phyloP scores from a whole-genome alignment of 2,329 filamentous ascomycete genomes.

The Cyphellophora europaea region DNA sequence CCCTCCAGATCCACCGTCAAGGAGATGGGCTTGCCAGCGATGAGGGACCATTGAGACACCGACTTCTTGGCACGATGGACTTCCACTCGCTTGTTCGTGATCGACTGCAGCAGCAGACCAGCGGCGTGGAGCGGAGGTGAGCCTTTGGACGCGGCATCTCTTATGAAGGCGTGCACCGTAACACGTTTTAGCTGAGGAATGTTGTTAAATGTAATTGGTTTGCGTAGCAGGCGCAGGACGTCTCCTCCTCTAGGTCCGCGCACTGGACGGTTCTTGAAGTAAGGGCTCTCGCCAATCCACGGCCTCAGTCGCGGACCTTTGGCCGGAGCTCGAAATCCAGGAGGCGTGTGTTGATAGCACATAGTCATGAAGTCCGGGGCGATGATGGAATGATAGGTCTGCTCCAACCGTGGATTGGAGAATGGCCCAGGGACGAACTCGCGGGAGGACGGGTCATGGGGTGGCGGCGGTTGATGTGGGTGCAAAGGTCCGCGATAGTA shows the following conservation, averaged over 20 bases:
- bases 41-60: slow-evolving; percentile 67
- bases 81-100: slow-evolving; percentile 65
- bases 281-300: slow-evolving; percentile 88
- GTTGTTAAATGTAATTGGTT: slow-evolving; percentile 66
- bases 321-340: slow-evolving; percentile 55
- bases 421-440: slow-evolving; percentile 88
- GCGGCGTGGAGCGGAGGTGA: slow-evolving; percentile 71
- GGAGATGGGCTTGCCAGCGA: slow-evolving; percentile 56
- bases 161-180: slow-evolving; percentile 68
- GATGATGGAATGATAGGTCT: slow-evolving; percentile 82
- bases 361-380: slow-evolving; percentile 82
- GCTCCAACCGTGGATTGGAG: slow-evolving; percentile 72
- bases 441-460: slow-evolving; percentile 78
- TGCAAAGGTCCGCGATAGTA: slow-evolving; percentile 91
- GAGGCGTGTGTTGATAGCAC: slow-evolving; percentile 76
- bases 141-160: slow-evolving; percentile 58
- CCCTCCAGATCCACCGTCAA: slow-evolving; percentile 70
- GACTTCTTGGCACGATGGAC: slow-evolving; percentile 61
- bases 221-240: slow-evolving; percentile 38
- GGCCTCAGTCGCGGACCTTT: slow-evolving; percentile 61
- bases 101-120: slow-evolving; percentile 73
- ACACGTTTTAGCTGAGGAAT: slow-evolving; percentile 74
- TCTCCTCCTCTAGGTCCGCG: slow-evolving; percentile 76
- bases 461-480: slow-evolving; percentile 79
- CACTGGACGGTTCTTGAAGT: slow-evolving; percentile 82